A percentile compares a stretch with the other conserved stretches of the same genome.
Evolutionary conservation across 2,329 filamentous ascomycete genomes (phyloP).

Genomic region (Myriosclerotinia duriaeana): DNA sequence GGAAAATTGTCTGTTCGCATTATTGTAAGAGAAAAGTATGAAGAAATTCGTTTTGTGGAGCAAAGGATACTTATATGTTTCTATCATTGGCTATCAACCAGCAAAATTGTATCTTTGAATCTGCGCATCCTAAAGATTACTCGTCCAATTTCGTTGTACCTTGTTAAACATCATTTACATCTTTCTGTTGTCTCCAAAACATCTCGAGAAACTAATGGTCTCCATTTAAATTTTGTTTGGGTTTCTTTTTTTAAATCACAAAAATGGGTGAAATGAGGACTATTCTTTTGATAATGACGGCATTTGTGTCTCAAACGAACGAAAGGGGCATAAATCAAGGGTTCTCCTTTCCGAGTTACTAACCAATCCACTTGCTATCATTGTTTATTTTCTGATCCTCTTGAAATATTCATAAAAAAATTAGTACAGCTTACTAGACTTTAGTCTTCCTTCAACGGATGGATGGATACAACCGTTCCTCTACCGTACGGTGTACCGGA

Average conservation of each 20-base stretch:
- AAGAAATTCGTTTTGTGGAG: not conserved
- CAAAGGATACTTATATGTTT: not conserved
- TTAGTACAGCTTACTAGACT: not conserved
- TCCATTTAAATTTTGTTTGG: slow-evolving; percentile 14
- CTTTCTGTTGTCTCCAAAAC: slow-evolving; percentile 2
- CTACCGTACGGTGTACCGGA: not conserved
- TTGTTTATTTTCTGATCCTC: slow-evolving; percentile 2
- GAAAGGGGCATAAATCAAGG: slow-evolving; percentile 1
- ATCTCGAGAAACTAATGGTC: slow-evolving; percentile 12
- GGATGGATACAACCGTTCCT: slow-evolving; percentile 14
- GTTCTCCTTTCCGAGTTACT: slow-evolving; percentile 1
- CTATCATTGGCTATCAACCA: not conserved
- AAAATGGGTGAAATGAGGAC: slow-evolving; percentile 2
- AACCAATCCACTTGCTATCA: slow-evolving; percentile 3
- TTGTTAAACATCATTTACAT: slow-evolving; percentile 10
- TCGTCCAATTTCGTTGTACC: slow-evolving; percentile 7
- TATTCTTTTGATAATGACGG: slow-evolving; percentile 6
- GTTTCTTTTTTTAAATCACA: slow-evolving; percentile 4
- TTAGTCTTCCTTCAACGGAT: slow-evolving; percentile 13
- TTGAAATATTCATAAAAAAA: not conserved
- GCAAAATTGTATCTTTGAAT: not conserved
- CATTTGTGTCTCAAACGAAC: slow-evolving; percentile 10
- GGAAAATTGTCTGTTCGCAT: slow-evolving; percentile 7
- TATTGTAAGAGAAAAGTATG: not conserved
- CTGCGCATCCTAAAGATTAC: slow-evolving; percentile 9